Conservation (phyloP, 495 filamentous ascomycete genomes). For the Astrothelium macrocarpum region DNA sequence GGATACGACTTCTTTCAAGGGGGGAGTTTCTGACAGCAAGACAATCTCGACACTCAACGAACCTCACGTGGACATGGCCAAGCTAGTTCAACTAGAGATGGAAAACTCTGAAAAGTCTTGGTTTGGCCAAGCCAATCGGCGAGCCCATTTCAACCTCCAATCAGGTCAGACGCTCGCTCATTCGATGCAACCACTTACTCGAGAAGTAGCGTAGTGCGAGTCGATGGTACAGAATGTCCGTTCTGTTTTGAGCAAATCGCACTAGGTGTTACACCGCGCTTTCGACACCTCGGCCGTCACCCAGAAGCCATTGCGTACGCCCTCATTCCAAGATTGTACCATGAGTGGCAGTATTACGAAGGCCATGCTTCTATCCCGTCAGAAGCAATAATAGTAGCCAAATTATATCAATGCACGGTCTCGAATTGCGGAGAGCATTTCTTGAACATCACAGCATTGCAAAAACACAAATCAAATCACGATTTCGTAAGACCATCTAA, state of each 20-base stretch:
- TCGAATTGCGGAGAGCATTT: no score
- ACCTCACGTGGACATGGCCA: no score
- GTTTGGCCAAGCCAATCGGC: background rate
- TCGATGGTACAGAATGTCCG: background rate
- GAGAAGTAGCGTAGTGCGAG: background rate
- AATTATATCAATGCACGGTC: background rate
- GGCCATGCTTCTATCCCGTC: background rate
- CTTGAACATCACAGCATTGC: no score
- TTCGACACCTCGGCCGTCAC: background rate
- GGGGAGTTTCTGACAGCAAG: background rate
- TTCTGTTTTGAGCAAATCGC: background rate
- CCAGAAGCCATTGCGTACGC: background rate
- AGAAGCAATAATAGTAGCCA: background rate
- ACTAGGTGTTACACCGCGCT: background rate
- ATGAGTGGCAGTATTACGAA: background rate
- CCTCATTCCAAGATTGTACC: background rate
- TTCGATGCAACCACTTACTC: background rate
- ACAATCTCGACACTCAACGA: background rate
- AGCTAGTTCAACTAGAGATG: no score
- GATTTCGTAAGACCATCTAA: no score
- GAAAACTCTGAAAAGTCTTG: no score
- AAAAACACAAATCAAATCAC: no score
- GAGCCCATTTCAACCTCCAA: background rate
- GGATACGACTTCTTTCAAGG: background rate
- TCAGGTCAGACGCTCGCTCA: no score